Evolutionary conservation across 139 green algal genomes (phyloP).

Genomic region (Zygnema circumcarinatum): DNA sequence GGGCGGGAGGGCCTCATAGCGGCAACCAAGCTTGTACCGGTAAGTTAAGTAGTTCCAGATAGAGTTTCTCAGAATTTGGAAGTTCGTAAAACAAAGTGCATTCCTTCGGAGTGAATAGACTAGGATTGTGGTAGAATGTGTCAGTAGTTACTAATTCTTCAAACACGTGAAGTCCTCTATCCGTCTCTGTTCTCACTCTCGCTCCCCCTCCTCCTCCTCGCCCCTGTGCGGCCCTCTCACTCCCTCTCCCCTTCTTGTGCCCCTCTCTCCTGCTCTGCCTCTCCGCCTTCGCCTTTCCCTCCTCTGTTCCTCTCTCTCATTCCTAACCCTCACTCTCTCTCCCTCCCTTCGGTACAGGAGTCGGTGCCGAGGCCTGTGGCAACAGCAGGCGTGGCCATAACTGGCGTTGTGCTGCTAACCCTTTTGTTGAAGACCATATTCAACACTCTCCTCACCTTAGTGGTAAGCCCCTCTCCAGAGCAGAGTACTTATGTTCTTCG

Average conservation of each 20-base stretch:
- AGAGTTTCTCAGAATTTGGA: no score
- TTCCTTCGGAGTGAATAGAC: no score
- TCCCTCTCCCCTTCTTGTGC: not conserved
- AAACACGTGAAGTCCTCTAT: no score
- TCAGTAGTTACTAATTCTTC: no score
- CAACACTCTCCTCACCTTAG: conserved; percentile 10
- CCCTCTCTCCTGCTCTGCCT: not conserved
- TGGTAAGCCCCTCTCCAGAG: not conserved
- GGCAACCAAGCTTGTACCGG: not conserved
- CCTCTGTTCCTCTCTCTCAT: not conserved
- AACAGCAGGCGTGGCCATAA: not conserved
- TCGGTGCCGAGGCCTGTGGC: not conserved
- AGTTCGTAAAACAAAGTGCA: no score
- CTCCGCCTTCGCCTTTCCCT: not conserved
- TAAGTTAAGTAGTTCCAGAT: not conserved
- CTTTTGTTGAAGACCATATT: conserved; percentile 5
- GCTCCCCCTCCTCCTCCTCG: not conserved
- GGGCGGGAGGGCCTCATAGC: not conserved
- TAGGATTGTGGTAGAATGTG: no score
- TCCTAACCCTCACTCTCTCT: not conserved
- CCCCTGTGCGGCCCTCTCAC: not conserved
- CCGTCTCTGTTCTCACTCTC: not conserved
- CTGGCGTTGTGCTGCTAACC: not conserved
- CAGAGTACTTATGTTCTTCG: no score
- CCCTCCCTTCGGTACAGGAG: conserved; percentile 4